These are phyloP conservation scores for Furcasterigmium furcatum DNA, from an alignment of 2,329 filamentous ascomycete species.

Conservation along the genomic window DNA sequence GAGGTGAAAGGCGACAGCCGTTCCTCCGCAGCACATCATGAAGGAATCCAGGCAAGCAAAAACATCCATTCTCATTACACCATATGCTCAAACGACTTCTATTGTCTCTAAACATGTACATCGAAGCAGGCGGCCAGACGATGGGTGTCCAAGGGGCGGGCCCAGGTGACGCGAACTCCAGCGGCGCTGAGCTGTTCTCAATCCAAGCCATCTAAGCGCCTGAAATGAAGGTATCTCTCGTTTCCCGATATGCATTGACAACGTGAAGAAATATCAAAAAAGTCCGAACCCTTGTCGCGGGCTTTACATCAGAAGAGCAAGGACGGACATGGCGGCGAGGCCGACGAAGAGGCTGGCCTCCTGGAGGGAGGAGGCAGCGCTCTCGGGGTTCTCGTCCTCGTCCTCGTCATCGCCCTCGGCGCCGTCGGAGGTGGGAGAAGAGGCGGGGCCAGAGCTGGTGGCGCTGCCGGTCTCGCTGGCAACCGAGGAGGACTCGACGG, in stretches of 20 bases:
- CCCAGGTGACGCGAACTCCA: too few relatives aligned
- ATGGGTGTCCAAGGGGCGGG: too few relatives aligned
- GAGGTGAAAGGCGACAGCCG: too few relatives aligned
- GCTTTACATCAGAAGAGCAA: slow-evolving; percentile 6
- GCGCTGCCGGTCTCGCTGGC: not conserved
- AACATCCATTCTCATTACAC: too few relatives aligned
- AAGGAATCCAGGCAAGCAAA: too few relatives aligned
- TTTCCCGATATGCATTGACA: not conserved
- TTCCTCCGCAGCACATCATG: too few relatives aligned
- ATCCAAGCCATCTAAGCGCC: too few relatives aligned
- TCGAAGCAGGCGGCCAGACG: too few relatives aligned
- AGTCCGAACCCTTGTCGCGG: not conserved
- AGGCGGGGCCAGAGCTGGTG: not conserved
- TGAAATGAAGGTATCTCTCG: too few relatives aligned
- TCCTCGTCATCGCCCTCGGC: not conserved
- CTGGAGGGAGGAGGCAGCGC: slow-evolving; percentile 1
- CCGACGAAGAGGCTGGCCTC: slow-evolving; percentile 3
- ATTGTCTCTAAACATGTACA: too few relatives aligned
- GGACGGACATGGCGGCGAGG: slow-evolving; percentile 5
- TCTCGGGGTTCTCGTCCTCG: not conserved
- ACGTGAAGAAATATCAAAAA: not conserved
- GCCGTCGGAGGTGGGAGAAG: not conserved
- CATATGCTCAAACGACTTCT: too few relatives aligned
- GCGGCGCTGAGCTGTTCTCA: too few relatives aligned
- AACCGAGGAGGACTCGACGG: not conserved